Evolutionary conservation across 2,329 filamentous ascomycete species (phyloP), one percentile per base, ranked within the genome.

Genomic region (Dendrostoma leiphaemia): DNA sequence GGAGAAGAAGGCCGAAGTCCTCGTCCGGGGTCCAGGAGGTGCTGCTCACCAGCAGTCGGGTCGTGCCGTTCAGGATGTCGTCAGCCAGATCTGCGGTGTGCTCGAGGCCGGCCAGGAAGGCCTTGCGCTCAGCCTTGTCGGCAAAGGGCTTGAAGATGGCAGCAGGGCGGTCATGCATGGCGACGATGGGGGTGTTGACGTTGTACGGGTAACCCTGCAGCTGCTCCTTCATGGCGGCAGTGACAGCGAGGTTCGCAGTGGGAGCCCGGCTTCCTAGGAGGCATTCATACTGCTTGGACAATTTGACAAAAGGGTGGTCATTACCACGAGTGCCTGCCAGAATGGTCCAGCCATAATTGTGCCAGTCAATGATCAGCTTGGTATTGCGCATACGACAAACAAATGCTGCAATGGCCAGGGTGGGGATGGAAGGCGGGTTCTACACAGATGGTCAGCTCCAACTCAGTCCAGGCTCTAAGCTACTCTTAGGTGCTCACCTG

Each of bases 11-110:
- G 1, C 85, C 86, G 68, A 99, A 97, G 70, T 99, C 93, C 69
- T 99, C 94, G 65, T 99, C 94, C 0, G 91, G 84, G 0, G 94
- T 99, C 94, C 94, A 99, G 10, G 92, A 97, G 0, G 94, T 99
- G 54, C 91, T 94, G 72, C 90, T 96, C 34, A 97, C 90, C 7
- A 99, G 73, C 3, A 99, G 78, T 28, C 81, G 84, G 51, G 83
- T 81, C 8, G 74, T 74, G 5, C 82, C 81, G 15, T 76, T 71
- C 21, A 83, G 65, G 29, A 93, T 82, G 48, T 81, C 75, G 7
- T 80, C 67, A 1, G 83, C 84, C 46, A 87, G 73, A 9, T 79
- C 70, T 10, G 76, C 73, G 1, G 89, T 89, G 62, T 88, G 84
- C 1, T 85, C 77, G 7, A 96, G 74, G 2, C 77, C 76, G 8